Evolutionary conservation across 164 flowering plant species (phyloP).

Genomic region (Warburgia ugandensis): DNA sequence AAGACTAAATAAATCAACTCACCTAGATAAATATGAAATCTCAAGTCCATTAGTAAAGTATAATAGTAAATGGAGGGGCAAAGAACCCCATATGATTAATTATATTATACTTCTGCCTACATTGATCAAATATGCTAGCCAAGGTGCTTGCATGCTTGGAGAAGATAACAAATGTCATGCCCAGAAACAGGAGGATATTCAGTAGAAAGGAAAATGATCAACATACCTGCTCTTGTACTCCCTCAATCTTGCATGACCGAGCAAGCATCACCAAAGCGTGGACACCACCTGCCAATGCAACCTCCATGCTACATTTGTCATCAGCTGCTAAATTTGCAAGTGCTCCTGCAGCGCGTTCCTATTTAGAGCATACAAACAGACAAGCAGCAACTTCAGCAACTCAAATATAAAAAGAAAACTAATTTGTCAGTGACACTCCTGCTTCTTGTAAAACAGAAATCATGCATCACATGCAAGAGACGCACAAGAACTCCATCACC

Average conservation of each 20-base stretch:
- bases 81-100: too few relatives aligned
- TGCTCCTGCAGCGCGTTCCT: constrained; percentile 99
- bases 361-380: constrained; percentile 7
- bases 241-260: constrained; percentile 81
- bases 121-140: too few relatives aligned
- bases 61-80: too few relatives aligned
- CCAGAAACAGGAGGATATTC: not conserved
- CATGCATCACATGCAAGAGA: constrained; percentile 8
- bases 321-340: constrained; percentile 98
- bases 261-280: constrained; percentile 96
- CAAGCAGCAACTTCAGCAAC: not conserved
- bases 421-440: not conserved
- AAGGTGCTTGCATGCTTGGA: too few relatives aligned
- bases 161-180: too few relatives aligned
- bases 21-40: too few relatives aligned
- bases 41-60: too few relatives aligned
- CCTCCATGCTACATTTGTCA: constrained; percentile 93
- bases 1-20: too few relatives aligned
- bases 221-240: constrained; percentile 94
- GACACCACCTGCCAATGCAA: constrained; percentile 88
- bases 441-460: not conserved
- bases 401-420: not conserved
- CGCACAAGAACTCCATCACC: constrained; percentile 93
- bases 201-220: not conserved
- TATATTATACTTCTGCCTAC: too few relatives aligned